phyloP scores from a whole-genome alignment of 768 basidiomycete genomes.

The Tulasnella sp. region DNA sequence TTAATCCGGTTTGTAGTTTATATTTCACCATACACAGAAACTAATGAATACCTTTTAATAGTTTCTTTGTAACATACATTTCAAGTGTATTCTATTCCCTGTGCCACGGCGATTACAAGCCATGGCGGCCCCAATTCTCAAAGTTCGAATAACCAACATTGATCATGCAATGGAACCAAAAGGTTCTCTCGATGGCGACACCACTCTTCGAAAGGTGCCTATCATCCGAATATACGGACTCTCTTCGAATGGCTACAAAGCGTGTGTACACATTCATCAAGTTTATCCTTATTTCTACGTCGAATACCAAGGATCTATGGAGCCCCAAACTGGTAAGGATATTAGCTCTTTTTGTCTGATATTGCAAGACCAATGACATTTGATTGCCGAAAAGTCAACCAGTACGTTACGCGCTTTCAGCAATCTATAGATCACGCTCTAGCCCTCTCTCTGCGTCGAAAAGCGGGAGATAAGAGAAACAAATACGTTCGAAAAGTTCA shows the following conservation, averaged over 20 bases:
- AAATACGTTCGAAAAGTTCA: slow-evolving; percentile 50
- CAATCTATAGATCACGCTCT: slow-evolving; percentile 77
- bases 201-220: slow-evolving; percentile 47
- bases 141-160: slow-evolving; percentile 29
- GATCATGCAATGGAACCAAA: slow-evolving; percentile 20
- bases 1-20: too few species aligned
- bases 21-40: too few species aligned
- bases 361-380: not conserved
- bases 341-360: not conserved
- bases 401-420: slow-evolving; percentile 54
- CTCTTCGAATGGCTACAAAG: slow-evolving; percentile 58
- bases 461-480: slow-evolving; percentile 19
- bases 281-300: slow-evolving; percentile 90
- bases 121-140: slow-evolving; percentile 20
- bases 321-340: slow-evolving; percentile 46
- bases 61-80: too few species aligned
- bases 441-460: slow-evolving; percentile 46
- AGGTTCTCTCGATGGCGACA: slow-evolving; percentile 22
- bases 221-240: slow-evolving; percentile 77
- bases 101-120: too few species aligned
- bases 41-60: too few species aligned
- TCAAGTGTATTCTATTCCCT: too few species aligned
- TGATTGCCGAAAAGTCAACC: slow-evolving; percentile 42
- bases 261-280: slow-evolving; percentile 85
- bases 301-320: slow-evolving; percentile 59